Conservation (phyloP, 2,329 filamentous ascomycete species). For the Claviceps citrina region DNA sequence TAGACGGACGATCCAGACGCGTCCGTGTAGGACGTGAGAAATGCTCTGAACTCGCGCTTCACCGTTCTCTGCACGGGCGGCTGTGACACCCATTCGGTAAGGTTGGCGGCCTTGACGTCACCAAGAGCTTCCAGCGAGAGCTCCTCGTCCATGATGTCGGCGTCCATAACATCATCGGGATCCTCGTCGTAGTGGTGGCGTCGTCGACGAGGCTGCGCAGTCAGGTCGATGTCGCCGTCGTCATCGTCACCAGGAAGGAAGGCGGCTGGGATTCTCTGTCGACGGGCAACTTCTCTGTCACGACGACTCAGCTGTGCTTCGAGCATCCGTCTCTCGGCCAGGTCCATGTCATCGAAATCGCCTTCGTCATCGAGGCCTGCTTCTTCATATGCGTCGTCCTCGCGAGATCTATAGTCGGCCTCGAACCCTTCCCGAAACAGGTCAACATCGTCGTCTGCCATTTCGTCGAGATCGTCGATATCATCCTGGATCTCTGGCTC, state of each 20-base stretch:
- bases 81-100: conserved; percentile 90
- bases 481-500: conserved; percentile 59
- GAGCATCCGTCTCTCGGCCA: conserved; percentile 50
- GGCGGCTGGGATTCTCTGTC: conserved; percentile 52
- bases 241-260: conserved; percentile 73
- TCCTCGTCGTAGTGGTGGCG: conserved; percentile 91
- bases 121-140: conserved; percentile 79
- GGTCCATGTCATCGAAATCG: conserved; percentile 55
- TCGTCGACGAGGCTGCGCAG: conserved; percentile 68
- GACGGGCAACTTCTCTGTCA: conserved; percentile 54
- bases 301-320: conserved; percentile 59
- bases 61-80: conserved; percentile 84
- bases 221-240: conserved; percentile 70
- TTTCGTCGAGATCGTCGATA: conserved; percentile 64
- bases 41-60: conserved; percentile 91
- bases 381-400: conserved; percentile 54
- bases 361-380: conserved; percentile 63
- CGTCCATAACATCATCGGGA: conserved; percentile 77
- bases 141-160: conserved; percentile 91
- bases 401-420: conserved; percentile 52
- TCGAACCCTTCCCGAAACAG: conserved; percentile 61
- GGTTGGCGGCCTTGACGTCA: conserved; percentile 81
- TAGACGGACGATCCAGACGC: conserved; percentile 83
- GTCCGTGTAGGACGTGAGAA: conserved; percentile 91
- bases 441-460: conserved; percentile 68